These are phyloP conservation scores for Cryptococcus sp. DNA, from an alignment of 1,284 basidiomycete species.

Conservation along the genomic window DNA sequence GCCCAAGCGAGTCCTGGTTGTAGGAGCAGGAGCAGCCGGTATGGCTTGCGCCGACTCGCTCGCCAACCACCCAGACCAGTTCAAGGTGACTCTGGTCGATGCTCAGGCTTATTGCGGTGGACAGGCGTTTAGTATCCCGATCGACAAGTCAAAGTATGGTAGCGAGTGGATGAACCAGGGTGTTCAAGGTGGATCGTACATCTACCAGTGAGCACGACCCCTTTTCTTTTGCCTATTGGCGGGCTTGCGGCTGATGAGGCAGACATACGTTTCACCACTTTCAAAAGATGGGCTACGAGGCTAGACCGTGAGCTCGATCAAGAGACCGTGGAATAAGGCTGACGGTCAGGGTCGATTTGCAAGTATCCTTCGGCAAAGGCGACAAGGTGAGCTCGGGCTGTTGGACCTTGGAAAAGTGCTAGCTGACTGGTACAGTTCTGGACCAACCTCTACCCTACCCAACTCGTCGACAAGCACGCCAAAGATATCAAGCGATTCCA, in stretches of 20 bases:
- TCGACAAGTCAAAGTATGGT: constrained; percentile 52
- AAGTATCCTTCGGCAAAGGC: constrained; percentile 61
- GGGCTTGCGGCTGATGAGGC: neutral
- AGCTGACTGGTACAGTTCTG: constrained; percentile 50
- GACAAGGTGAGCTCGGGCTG: constrained; percentile 35
- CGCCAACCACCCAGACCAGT: constrained; percentile 55
- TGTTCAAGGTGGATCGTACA: constrained; percentile 54
- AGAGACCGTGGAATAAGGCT: neutral
- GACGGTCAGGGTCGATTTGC: constrained; percentile 53
- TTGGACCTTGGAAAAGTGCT: neutral
- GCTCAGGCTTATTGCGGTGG: constrained; percentile 54
- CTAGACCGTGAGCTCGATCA: constrained; percentile 34
- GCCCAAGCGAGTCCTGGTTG: constrained; percentile 50
- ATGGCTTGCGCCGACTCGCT: constrained; percentile 55
- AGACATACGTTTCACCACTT: constrained; percentile 58
- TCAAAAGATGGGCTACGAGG: constrained; percentile 53
- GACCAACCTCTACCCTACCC: constrained; percentile 61
- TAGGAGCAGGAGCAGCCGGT: constrained; percentile 54
- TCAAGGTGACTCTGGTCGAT: constrained; percentile 56
- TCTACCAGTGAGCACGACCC: constrained; percentile 45
- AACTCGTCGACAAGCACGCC: constrained; percentile 52
- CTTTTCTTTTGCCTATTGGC: neutral
- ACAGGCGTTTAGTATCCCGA: constrained; percentile 57
- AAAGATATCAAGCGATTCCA: constrained; percentile 59
- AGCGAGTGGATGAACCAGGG: constrained; percentile 58